A percentile compares a stretch with the other conserved stretches of the same genome.
phyloP scores from a whole-genome alignment of 805 yeast species.

The Ogataea trehaloabstinens region DNA sequence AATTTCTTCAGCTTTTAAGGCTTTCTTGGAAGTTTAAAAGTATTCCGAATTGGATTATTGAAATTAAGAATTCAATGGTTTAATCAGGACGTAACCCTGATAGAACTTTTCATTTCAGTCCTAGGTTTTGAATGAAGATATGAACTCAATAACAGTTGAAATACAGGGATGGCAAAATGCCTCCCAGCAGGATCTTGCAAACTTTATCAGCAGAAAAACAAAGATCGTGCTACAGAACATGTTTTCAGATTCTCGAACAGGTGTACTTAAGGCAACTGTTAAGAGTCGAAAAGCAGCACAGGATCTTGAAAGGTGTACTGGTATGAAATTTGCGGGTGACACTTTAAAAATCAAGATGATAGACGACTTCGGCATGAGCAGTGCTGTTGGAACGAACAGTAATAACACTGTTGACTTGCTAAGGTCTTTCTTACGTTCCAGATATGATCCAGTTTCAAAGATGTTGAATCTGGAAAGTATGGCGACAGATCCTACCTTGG shows the following conservation, averaged over 20 bases:
- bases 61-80: too few relatives aligned
- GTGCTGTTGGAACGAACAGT: slow-evolving; percentile 19
- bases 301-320: slow-evolving; percentile 58
- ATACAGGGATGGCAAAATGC: slow-evolving; percentile 84
- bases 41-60: too few relatives aligned
- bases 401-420: slow-evolving; percentile 59
- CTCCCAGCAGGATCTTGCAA: slow-evolving; percentile 60
- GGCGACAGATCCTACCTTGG: slow-evolving; percentile 58
- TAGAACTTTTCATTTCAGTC: too few relatives aligned
- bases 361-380: slow-evolving; percentile 16
- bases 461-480: slow-evolving; percentile 70
- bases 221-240: slow-evolving; percentile 54
- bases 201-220: slow-evolving; percentile 68
- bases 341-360: slow-evolving; percentile 51
- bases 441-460: slow-evolving; percentile 65
- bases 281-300: slow-evolving; percentile 54
- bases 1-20: too few relatives aligned
- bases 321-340: slow-evolving; percentile 81
- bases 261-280: slow-evolving; percentile 60
- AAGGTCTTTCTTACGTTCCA: slow-evolving; percentile 53
- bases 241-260: slow-evolving; percentile 45
- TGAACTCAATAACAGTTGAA: slow-evolving; percentile 50
- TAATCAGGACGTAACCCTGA: too few relatives aligned
- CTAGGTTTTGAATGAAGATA: too few relatives aligned
- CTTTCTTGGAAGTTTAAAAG: too few relatives aligned